These are phyloP conservation scores for Sporothrix globosa DNA, from an alignment of 2,329 filamentous ascomycete genomes.

Conservation along the genomic window DNA sequence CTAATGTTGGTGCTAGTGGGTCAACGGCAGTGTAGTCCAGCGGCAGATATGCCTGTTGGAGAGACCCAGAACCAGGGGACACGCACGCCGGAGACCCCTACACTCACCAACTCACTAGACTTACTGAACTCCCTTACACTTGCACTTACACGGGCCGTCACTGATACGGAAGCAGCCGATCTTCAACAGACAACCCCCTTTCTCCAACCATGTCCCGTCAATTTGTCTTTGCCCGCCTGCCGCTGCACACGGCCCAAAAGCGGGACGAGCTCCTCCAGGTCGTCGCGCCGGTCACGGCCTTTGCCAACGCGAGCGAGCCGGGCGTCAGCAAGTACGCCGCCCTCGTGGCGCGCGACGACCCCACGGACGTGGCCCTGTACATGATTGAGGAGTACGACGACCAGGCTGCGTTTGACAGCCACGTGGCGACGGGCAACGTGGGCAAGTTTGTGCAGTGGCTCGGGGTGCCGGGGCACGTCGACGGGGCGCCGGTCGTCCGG, in stretches of 20 bases:
- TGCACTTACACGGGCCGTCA: background rate
- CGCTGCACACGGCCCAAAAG: background rate
- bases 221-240: slow-evolving; percentile 26
- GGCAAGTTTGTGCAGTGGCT: slow-evolving; percentile 19
- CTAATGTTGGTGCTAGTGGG: too few relatives aligned
- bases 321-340: slow-evolving; percentile 25
- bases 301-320: slow-evolving; percentile 13
- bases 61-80: too few relatives aligned
- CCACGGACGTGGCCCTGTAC: slow-evolving; percentile 16
- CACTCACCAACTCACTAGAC: background rate
- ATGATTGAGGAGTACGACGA: slow-evolving; percentile 27
- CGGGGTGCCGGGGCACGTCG: background rate
- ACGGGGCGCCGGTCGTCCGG: background rate
- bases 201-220: background rate
- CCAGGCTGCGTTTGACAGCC: slow-evolving; percentile 15
- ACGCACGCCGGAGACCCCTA: too few relatives aligned
- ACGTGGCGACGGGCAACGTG: slow-evolving; percentile 5
- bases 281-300: slow-evolving; percentile 6
- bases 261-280: background rate
- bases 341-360: background rate
- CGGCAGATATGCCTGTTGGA: too few relatives aligned
- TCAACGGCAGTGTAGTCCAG: too few relatives aligned
- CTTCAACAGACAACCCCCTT: background rate
- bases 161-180: background rate
- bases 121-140: background rate